Conservation (phyloP, 2,329 filamentous ascomycete genomes). For the Lasiodiplodia theobromae region DNA sequence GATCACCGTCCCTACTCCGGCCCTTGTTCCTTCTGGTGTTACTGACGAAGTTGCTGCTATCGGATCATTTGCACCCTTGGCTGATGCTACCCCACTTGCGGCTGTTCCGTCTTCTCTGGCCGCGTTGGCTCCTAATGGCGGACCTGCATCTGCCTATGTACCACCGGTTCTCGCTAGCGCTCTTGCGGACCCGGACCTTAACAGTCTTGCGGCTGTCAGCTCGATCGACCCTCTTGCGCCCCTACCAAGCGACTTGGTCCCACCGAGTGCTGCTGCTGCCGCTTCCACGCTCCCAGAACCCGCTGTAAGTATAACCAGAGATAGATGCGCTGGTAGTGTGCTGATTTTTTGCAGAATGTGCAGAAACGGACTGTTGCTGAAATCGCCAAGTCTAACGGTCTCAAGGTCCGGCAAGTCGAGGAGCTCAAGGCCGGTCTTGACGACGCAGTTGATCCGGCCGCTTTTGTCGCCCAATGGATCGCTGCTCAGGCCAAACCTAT, state of each 20-base stretch:
- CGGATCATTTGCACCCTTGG: slow-evolving; percentile 2
- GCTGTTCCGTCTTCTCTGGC: slow-evolving; percentile 15
- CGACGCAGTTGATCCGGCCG: not conserved
- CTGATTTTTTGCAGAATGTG: not conserved
- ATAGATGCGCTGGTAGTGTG: not conserved
- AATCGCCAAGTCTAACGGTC: not conserved
- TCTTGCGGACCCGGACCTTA: slow-evolving; percentile 9
- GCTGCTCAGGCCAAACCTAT: slow-evolving; percentile 19
- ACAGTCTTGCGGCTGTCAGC: not conserved
- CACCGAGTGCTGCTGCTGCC: slow-evolving; percentile 1
- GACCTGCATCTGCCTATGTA: not conserved
- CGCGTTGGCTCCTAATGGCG: slow-evolving; percentile 1
- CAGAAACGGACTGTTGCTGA: slow-evolving; percentile 8
- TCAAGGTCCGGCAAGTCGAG: not conserved
- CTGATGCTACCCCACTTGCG: slow-evolving; percentile 4
- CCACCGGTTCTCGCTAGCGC: not conserved
- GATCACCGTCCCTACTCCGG: not conserved
- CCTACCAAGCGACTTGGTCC: not conserved
- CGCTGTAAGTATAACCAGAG: not conserved
- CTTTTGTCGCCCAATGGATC: not conserved
- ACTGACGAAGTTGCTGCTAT: not conserved
- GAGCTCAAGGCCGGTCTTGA: not conserved
- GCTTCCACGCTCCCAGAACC: not conserved
- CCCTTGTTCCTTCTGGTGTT: not conserved
- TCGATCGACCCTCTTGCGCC: slow-evolving; percentile 2